These are phyloP conservation scores for Podaxis sp. DNA, from an alignment of 768 basidiomycete species.

Conservation along the genomic window DNA sequence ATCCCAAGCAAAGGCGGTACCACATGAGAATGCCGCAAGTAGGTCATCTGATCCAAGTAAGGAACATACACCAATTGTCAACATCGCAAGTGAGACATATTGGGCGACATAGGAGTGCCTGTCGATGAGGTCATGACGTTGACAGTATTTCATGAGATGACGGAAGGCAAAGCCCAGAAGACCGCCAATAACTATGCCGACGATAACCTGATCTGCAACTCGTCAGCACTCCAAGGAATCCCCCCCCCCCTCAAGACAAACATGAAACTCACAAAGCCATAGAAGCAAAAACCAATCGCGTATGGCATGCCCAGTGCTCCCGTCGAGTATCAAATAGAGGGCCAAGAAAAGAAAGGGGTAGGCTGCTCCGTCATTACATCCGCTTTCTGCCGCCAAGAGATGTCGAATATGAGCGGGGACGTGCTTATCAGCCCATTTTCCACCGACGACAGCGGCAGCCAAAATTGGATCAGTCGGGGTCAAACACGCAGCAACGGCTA, in stretches of 20 bases:
- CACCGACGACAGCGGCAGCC: conserved; percentile 88
- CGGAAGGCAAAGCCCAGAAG: conserved; percentile 76
- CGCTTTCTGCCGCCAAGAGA: conserved; percentile 70
- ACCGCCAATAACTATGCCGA: conserved; percentile 74
- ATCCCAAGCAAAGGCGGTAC: conserved; percentile 96
- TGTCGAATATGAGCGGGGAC: conserved; percentile 80
- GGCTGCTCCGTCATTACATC: conserved; percentile 96
- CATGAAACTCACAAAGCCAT: conserved; percentile 69
- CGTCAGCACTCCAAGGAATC: conserved; percentile 13
- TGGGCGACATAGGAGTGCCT: conserved; percentile 93
- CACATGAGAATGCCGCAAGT: conserved; percentile 91
- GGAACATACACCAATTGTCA: conserved; percentile 80
- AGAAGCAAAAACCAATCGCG: conserved; percentile 85
- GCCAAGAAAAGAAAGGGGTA: conserved; percentile 93
- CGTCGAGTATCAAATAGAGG: conserved; percentile 79
- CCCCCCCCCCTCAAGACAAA: neutral
- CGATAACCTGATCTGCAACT: conserved; percentile 63
- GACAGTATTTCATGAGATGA: conserved; percentile 90
- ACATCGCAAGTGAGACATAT: conserved; percentile 77
- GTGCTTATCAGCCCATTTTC: conserved; percentile 97
- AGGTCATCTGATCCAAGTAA: conserved; percentile 92
- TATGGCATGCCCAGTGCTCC: conserved; percentile 57
- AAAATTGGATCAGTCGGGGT: conserved; percentile 95
- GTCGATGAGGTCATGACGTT: conserved; percentile 83
- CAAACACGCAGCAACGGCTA: conserved; percentile 89